Evolutionary conservation across 805 yeast genomes (phyloP), one percentile per base, ranked within the genome.

Genomic region (Spathaspora arborariae): DNA sequence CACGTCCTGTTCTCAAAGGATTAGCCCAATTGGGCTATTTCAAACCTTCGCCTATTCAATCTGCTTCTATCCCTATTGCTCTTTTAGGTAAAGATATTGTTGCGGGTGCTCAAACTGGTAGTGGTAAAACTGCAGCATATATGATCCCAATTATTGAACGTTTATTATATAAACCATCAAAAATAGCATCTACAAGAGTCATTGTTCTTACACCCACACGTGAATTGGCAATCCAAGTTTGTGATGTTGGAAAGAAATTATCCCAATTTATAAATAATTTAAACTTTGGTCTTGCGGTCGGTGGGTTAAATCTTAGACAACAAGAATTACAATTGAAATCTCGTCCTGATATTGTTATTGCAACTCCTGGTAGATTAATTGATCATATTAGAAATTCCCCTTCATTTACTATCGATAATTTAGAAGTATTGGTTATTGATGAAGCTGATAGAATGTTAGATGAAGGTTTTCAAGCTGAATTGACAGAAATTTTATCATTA

Each of bases 381-480:
- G 99, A 94, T 67, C 99, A 94, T 68, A 81, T 94, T 47, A 78
- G 98, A 62, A 94, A 94, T 70, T 91, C 98, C 5, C 89, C 97
- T 6, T 85, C 94, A 44, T 94, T 94, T 64, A 81, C 82, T 42
- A 95, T 90, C 41, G 98, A 94, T 55, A 76, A 83, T 27, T 94
- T 94, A 42, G 99, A 94, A 70, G 87, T 94, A 45, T 74, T 94
- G 57, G 95, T 94, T 24, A 78, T 94, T 56, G 99, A 94, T 73
- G 99, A 94, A 74, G 99, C 99, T 50, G 99, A 94, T 76, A 83
- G 99, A 73, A 94, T 94, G 98, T 78, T 94, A 56, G 99, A 94
- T 64, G 99, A 94, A 69, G 99, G 99, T 61, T 94, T 94, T 80
- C 97, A 91, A 67, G 88, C 83, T 45, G 99, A 94, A 68, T 74